Base-by-base conservation (phyloP, 768 basidiomycete genomes). In the Hygrocybe coccinea region DNA sequence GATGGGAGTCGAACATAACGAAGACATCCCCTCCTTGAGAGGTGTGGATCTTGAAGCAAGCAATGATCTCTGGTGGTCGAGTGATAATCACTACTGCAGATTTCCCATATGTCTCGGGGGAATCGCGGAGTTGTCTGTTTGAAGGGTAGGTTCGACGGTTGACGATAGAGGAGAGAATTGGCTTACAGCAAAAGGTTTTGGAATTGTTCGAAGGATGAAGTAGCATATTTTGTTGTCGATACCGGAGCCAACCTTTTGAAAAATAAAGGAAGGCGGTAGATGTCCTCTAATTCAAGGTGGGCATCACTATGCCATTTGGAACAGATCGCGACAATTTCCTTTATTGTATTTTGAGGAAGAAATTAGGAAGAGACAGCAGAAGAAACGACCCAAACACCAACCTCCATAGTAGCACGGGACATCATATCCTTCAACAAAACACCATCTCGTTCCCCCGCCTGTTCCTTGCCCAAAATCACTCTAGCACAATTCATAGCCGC, bases 21-120 rank as follows among this genome's bases (percentile, higher is more conserved):
- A 81, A 86, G 14, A 81, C 64, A 21, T 67, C 63, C 71, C 73
- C 60, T 33, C 41, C 50, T 1, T 63, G 56, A n/a, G n/a, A n/a
- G 17, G 62, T 17, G 17, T 59, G 61, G 12, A 74, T 66, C 49
- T 71, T 71, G 58, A 84, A 62, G 62, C 82, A 80, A 14, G 79
- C 74, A 10, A 87, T 65, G 52, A 87, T 86, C 63, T 87, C 86
- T 0, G 86, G 86, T 29, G 86, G 84, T 19, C 85, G 83, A 0
- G 86, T 88, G 56, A 88, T 81, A 50, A 86, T 73, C 34, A 71
- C 71, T 52, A 77, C 77, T n/a, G n/a, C n/a, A n/a, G n/a, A n/a
- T n/a, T n/a, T n/a, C n/a, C n/a, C n/a, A n/a, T n/a, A n/a, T n/a
- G n/a, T n/a, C n/a, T n/a, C n/a, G n/a, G n/a, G n/a, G n/a, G n/a